Base-by-base conservation (phyloP, 2,329 filamentous ascomycete genomes). In the Gaeumannomyces tritici region DNA sequence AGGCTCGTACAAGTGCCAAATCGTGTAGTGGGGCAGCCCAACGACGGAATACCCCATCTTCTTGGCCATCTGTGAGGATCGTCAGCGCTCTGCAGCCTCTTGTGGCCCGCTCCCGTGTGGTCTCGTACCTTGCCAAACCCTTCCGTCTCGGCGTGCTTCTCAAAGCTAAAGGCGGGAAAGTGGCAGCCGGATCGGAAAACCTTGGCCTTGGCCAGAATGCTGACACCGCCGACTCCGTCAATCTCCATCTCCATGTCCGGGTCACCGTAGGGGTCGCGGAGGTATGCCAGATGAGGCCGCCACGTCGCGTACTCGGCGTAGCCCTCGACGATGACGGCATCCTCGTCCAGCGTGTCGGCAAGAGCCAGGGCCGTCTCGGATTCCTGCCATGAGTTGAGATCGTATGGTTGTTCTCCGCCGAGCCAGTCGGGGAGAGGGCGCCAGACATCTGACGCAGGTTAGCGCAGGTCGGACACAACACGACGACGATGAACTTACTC, bases 221-320 rank as follows among this genome's bases (percentile, higher is more conserved):
- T 97, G 69, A 99, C 95, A 76, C 95, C 95, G 60, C 95, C 93
- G 58, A 99, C 93, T 67, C 95, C 95, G 69, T 99, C 95, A 69
- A 99, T 93, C 70, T 99, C 95, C 95, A 99, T 98, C 73, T 99
- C 95, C 89, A 98, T 97, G 72, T 99, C 95, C 26, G 93, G 93
- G 72, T 99, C 95, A 54, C 95, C 95, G 70, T 96, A 98, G 2
- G 95, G 95, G 72, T 99, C 95, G 64, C 95, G 89, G 9, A 99
- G 84, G 73, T 99, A 99, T 55, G 95, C 95, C 71, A 99, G 81
- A 82, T 99, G 95, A 55, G 95, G 95, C 67, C 95, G 84, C 95
- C 95, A 99, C 1, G 95, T 99, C 26, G 95, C 95, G 73, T 99
- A 99, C 77, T 99, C 95, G 64, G 95, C 95, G 72, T 99, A 99